phyloP scores from a whole-genome alignment of 176 grass and related monocot genomes.

The Secale cereale region DNA sequence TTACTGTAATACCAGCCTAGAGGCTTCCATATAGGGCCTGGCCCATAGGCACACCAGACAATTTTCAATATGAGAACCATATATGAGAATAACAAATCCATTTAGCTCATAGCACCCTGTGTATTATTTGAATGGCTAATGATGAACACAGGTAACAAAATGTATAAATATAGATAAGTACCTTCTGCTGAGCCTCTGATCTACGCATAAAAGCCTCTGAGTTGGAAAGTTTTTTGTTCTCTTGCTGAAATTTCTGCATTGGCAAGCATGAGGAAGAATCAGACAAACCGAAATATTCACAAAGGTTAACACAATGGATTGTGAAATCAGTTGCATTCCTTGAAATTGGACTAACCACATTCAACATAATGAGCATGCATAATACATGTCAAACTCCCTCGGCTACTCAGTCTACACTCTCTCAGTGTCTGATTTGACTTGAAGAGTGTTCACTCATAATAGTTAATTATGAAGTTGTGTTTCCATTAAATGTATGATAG shows the following conservation, averaged over 20 bases:
- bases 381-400: neutral
- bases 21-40: neutral
- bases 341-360: neutral
- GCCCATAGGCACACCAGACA: neutral
- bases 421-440: neutral
- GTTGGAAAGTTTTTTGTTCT: conserved; percentile 66
- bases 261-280: neutral
- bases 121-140: too few species aligned
- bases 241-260: conserved; percentile 97
- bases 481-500: too few species aligned
- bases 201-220: conserved; percentile 89
- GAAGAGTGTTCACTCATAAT: neutral
- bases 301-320: neutral
- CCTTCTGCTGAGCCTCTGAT: conserved; percentile 82
- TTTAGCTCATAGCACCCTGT: neutral
- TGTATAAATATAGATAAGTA: conserved; percentile 15
- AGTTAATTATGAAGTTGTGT: too few species aligned
- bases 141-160: neutral
- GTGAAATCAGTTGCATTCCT: neutral
- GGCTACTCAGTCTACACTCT: neutral
- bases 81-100: neutral
- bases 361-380: neutral
- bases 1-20: neutral
- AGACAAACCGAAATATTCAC: neutral
- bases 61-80: neutral